A percentile compares a stretch with the other conserved stretches of the same genome.
These are phyloP conservation scores for Botrytis byssoidea DNA, from an alignment of 2,329 filamentous ascomycete genomes.

Conservation along the genomic window DNA sequence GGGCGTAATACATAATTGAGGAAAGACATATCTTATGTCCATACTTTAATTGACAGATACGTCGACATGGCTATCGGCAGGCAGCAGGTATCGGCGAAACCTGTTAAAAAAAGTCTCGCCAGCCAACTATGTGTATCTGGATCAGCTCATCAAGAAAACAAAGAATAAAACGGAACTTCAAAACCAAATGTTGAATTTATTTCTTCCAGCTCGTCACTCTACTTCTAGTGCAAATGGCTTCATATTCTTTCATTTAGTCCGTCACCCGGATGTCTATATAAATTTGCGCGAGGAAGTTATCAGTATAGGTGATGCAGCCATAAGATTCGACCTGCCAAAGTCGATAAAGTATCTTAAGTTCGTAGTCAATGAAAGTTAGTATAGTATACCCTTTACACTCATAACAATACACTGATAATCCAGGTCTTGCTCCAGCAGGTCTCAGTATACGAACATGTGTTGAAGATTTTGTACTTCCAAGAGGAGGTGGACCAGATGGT, in stretches of 20 bases:
- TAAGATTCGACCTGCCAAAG: slow-evolving; percentile 49
- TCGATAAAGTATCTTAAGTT: slow-evolving; percentile 53
- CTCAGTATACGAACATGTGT: not conserved
- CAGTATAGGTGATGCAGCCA: slow-evolving; percentile 38
- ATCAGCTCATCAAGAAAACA: slow-evolving; percentile 47
- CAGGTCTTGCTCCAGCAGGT: not conserved
- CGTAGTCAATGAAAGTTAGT: slow-evolving; percentile 56
- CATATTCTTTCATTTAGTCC: slow-evolving; percentile 33
- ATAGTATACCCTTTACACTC: not conserved
- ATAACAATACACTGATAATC: not conserved
- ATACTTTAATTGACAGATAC: slow-evolving; percentile 19
- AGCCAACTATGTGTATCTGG: slow-evolving; percentile 45
- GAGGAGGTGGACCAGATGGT: slow-evolving; percentile 34
- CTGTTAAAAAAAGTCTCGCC: too few relatives aligned
- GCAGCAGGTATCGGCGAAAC: not conserved
- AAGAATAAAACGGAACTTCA: slow-evolving; percentile 42
- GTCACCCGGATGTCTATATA: slow-evolving; percentile 32
- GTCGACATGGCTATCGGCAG: slow-evolving; percentile 19
- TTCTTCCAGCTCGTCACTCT: slow-evolving; percentile 45
- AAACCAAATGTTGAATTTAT: slow-evolving; percentile 38
- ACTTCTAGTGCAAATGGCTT: slow-evolving; percentile 41
- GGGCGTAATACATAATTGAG: slow-evolving; percentile 9
- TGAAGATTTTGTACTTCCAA: slow-evolving; percentile 25
- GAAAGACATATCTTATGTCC: slow-evolving; percentile 13
- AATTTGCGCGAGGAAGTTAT: slow-evolving; percentile 35